Base-by-base conservation (phyloP, 225 moss, liverwort and hornwort genomes). In the Asterella californica region DNA sequence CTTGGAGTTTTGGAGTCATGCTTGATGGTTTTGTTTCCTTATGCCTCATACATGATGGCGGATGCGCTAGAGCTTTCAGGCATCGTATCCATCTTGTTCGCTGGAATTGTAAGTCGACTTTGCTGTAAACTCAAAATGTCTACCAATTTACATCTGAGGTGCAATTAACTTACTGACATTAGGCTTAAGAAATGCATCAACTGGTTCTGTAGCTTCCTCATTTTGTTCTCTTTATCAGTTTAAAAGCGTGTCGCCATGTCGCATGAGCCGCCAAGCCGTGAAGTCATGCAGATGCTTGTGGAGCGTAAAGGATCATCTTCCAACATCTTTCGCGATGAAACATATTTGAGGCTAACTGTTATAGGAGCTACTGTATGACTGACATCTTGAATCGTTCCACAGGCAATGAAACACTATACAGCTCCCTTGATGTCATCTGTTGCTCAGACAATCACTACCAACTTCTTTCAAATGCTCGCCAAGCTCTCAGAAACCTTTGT, bases 401-500 rank as follows among this genome's bases (percentile, higher is more conserved):
- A 96, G 96, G 92, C 88, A 49, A 96, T 96, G 96, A 96, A 91
- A 73, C 90, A 96, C 50, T 96, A 96, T 52, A 96, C 96, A 27
- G 82, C 94, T 76, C 94, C 96, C 64, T 89, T 92, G 70, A 81
- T 96, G 83, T 96, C 96, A 52, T 45, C 38, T 0, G 89, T 80
- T 83, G 94, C 91, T 76, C 88, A 82, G 57, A 85, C 88, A 69
- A 90, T 94, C 19, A 96, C 96, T 14, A 94, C 91, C 34, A 91
- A 85, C 61, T 94, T 88, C 79, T 90, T 94, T 17, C 92, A 92
- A 77, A 92, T 96, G 94, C 88, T 96, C 27, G 89, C 96, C 19
- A 96, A 96, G 83, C 86, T 96, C 73, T 94, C 96, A 70, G 96
- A 96, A 87, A 96, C 94, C 0, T 96, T 96, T 86, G 94, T 96